Evolutionary conservation across 495 filamentous ascomycete species (phyloP).

Genomic region (Penicillium paxilli): DNA sequence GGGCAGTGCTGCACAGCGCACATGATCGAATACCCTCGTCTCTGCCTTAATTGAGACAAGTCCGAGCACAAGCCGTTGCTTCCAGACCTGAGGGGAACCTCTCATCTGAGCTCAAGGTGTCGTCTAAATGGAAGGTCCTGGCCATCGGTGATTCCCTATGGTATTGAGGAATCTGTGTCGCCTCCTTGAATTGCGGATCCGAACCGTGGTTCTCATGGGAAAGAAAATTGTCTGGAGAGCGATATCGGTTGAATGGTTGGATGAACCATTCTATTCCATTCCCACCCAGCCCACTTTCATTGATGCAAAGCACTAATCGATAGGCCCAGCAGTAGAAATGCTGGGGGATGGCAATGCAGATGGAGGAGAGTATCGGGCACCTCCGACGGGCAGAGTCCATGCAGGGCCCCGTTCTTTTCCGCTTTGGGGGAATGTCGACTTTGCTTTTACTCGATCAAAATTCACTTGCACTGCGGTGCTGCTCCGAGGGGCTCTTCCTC

Average conservation of each 20-base stretch:
- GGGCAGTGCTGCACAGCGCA: background rate
- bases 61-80: constrained; percentile 6
- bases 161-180: background rate
- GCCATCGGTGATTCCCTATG: background rate
- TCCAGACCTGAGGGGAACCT: background rate
- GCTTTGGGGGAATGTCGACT: constrained; percentile 4
- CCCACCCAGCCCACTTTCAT: too few relatives aligned
- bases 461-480: too few relatives aligned
- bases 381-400: constrained; percentile 14
- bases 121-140: too few relatives aligned
- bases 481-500: constrained; percentile 5
- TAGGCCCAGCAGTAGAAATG: background rate
- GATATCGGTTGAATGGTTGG: constrained; percentile 2
- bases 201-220: constrained; percentile 14
- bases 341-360: too few relatives aligned
- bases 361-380: too few relatives aligned
- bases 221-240: background rate
- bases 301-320: too few relatives aligned
- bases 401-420: constrained; percentile 3
- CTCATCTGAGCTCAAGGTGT: too few relatives aligned
- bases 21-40: constrained; percentile 21
- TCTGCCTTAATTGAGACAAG: constrained; percentile 15
- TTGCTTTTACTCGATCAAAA: constrained; percentile 26
- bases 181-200: background rate
- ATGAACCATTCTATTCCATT: too few relatives aligned